Percentiles rank a stretch among this genome's conserved stretches.
Conservation (phyloP, 2,329 filamentous ascomycete genomes). For the Paecilomyces sp. region DNA sequence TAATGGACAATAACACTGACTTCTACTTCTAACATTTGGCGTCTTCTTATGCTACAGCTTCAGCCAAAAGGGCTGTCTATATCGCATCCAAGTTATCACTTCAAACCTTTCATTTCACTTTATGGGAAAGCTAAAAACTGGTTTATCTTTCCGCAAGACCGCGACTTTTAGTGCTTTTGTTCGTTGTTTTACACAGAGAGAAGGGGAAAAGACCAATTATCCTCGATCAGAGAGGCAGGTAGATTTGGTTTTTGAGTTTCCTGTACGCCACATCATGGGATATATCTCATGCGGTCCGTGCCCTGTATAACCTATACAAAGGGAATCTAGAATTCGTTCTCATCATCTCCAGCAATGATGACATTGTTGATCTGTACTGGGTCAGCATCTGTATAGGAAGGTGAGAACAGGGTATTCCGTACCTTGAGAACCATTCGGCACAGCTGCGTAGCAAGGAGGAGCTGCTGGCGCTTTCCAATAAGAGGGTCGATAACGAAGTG, state of each 20-base stretch:
- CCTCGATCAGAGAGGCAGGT: neutral
- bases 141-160: neutral
- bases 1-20: neutral
- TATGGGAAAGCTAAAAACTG: neutral
- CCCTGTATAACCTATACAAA: neutral
- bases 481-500: constrained; percentile 97
- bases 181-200: neutral
- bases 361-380: constrained; percentile 69
- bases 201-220: neutral
- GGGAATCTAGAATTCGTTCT: constrained; percentile 69
- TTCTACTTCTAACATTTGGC: neutral
- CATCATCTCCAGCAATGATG: constrained; percentile 79
- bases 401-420: constrained; percentile 9
- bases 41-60: neutral
- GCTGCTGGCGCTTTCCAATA: constrained; percentile 96
- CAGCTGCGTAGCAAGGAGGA: constrained; percentile 91
- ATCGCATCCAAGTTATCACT: neutral
- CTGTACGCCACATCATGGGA: neutral
- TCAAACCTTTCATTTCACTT: neutral
- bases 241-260: neutral
- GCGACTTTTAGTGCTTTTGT: neutral
- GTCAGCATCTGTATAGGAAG: constrained; percentile 10
- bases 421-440: constrained; percentile 98
- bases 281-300: neutral
- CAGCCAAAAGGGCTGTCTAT: neutral